Evolutionary conservation across 2,329 filamentous ascomycete species (phyloP), one percentile per base, ranked within the genome.

Genomic region (Aspergillus neoniger): DNA sequence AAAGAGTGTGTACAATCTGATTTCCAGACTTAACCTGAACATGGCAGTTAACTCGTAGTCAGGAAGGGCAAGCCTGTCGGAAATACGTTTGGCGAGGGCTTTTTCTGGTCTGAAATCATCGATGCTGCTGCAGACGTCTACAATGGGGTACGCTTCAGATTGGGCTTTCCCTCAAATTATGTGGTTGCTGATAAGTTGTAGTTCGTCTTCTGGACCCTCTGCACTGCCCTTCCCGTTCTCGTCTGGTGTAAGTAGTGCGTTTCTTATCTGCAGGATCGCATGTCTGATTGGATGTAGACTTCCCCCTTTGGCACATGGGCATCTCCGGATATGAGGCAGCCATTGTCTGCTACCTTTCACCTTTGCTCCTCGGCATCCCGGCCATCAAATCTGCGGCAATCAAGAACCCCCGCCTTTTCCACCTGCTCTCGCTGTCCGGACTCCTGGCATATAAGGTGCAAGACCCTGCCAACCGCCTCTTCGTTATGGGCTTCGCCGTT

Each of bases 281-380:
- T 43, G 9, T 55, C 71, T 75, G 56, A 74, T 56, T 7, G 14
- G 32, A 48, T 28, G 30, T 64, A 92, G 90, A 96, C 77, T 99
- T 99, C 75, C 95, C 95, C 14, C 85, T 99, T 10, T 99, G 95
- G 95, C 88, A 97, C 75, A 99, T 99, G 95, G 95, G 95, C 28
- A 96, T 99, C 62, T 98, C 94, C 4, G 95, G 95, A 64, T 99
- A 95, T 73, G 95, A 99, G 78, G 89, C 88, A 47, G 83, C 96
- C 66, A 88, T 99, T 71, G 89, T 98, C 87, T 86, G 85, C 53
- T 94, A 91, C 3, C 77, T 94, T 55, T 91, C 93, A 4, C 95
- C 95, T 0, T 82, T 93, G 41, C 76, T 98, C 19, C 86, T 99
- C 47, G 87, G 83, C 21, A 88, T 92, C 63, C 83, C 83, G 50